Evolutionary conservation across 2,329 filamentous ascomycete species (phyloP), one percentile per base, ranked within the genome.

Genomic region (Ceratocystis variospora): DNA sequence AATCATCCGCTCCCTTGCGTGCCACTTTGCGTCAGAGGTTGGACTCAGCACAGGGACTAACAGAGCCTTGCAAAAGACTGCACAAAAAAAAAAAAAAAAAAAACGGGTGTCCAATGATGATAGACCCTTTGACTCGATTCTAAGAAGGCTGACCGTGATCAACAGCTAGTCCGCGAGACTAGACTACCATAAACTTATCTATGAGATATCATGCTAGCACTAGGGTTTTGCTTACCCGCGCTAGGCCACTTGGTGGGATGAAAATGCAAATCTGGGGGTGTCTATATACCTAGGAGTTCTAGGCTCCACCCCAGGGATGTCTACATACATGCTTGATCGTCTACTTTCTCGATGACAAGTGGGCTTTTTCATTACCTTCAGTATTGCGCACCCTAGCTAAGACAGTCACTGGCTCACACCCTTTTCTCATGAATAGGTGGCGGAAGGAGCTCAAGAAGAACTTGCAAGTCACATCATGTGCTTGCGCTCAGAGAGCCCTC

Each of bases 261-360:
- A 53, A 33, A 48, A 45, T 55, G 37, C 31, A 64, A 59, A 31
- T 37, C 62, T 50, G 33, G 66, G 61, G 50, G 66, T 61, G 61
- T 64, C 61, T 67, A 61, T 67, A 28, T 67, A 50, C 64, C 28
- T 64, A 67, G 66, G 66, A 64, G 41, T 53, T 15, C 6, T 53
- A 28, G 55, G 17, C 55, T 37, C 55, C 31, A n/a, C n/a, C 17
- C 7, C 28, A 59, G 55, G 55, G 55, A 37, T 59, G 12, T 8
- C 12, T 17, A 6, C 31, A 37, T 37, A n/a, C 17, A 37, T n/a
- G 31, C 55, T 59, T 33, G 55, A 59, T 59, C 55, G 25, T 19
- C 55, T 28, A 17, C 55, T 25, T 59, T 59, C 28, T 59, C 55
- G 17, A 59, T 37, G 55, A 59, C 55, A 59, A 37, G 55, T 41